Base-by-base conservation (phyloP, 129 eudicot genomes). In the Scalesia atractyloides region DNA sequence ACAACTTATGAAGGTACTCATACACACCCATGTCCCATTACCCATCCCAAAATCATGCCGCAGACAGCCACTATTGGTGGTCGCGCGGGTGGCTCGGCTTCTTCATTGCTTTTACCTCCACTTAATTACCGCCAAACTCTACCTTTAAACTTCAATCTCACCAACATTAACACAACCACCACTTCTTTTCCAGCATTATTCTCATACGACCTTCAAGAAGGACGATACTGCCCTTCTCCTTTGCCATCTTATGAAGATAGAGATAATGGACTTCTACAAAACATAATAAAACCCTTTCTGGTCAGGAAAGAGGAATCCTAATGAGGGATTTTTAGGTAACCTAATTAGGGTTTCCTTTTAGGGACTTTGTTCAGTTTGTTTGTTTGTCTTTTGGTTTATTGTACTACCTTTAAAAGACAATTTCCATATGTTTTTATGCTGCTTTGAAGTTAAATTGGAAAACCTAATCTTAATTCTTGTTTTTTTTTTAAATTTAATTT, bases 1-100 rank as follows among this genome's bases (percentile, higher is more conserved):
- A 92, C 97, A 16, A 92, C 96, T 24, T 92, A 92, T 66, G 97
- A 92, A 82, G 96, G 97, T 20, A 84, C 74, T 16, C 97, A 92
- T 84, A 81, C 64, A 1, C 97, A 92, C 76, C 87, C 83, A 39
- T 89, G 91, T 61, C 97, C 97, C 1, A 62, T 92, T 11, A 79
- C 84, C 15, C 82, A 86, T 20, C 89, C 94, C 48, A 89, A 87
- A 47, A 48, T 85, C 41, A 17, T 50, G 70, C 82, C 80, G 59
- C 89, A 79, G 70, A 39, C 81, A 22, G 22, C 84, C 73, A 15
- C 78, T 15, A 74, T 34, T 18, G 75, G 83, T 16, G 84, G 83
- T 24, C 30, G 54, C 66, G 73, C 80, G 49, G 68, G 72, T 57
- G 76, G 44, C 53, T 56, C 54, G 73, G 39, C 61, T 5, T 73